These are phyloP conservation scores for Leptographium lundbergii DNA, from an alignment of 2,329 filamentous ascomycete species.

Conservation along the genomic window DNA sequence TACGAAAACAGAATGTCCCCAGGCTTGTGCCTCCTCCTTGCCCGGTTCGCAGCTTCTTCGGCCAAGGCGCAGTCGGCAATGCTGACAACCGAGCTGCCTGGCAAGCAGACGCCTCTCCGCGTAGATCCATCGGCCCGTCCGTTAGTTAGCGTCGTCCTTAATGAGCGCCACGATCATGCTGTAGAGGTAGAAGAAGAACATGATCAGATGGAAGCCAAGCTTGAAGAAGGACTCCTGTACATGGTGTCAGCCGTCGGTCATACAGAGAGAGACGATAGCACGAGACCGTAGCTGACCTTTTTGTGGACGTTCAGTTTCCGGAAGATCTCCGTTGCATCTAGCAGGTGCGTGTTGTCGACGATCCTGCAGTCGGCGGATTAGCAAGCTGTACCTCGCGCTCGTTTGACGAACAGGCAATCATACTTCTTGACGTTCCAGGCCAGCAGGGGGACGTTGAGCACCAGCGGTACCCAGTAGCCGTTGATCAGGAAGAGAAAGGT, in stretches of 20 bases:
- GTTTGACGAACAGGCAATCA: constrained; percentile 22
- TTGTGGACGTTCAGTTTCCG: constrained; percentile 98
- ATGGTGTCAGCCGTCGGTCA: not conserved
- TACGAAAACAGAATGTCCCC: not conserved
- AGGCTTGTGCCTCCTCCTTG: not conserved
- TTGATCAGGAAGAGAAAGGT: constrained; percentile 96
- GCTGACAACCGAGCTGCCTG: not conserved
- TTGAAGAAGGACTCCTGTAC: constrained; percentile 93
- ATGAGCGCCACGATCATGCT: constrained; percentile 97
- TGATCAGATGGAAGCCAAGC: constrained; percentile 93
- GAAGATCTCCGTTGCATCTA: constrained; percentile 98
- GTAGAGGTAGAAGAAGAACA: constrained; percentile 99
- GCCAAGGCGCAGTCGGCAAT: not conserved
- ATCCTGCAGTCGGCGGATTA: constrained; percentile 48
- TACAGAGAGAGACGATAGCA: not conserved
- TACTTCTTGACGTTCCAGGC: constrained; percentile 98
- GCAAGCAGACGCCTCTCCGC: not conserved
- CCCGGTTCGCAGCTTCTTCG: not conserved
- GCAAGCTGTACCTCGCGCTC: not conserved
- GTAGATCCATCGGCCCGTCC: not conserved
- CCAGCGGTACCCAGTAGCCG: constrained; percentile 89
- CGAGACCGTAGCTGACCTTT: constrained; percentile 49
- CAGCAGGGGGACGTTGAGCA: constrained; percentile 84
- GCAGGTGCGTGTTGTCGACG: constrained; percentile 87
- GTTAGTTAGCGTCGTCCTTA: constrained; percentile 76